phyloP scores from a whole-genome alignment of 1,284 basidiomycete species.

The Ganoderma leucocontextum region DNA sequence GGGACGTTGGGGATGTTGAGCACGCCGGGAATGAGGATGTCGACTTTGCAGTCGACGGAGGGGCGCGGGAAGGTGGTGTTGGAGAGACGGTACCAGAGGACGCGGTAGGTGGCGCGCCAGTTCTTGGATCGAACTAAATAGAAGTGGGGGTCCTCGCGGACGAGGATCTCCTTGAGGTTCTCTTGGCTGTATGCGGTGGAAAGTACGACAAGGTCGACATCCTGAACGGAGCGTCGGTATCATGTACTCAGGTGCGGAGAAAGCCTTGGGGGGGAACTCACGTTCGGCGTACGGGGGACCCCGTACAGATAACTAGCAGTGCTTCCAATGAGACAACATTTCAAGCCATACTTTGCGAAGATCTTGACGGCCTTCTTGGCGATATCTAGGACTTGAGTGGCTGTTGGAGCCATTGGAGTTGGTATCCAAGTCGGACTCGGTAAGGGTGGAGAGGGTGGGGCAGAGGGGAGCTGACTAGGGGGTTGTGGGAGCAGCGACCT shows the following conservation, averaged over 20 bases:
- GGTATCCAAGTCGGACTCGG: not conserved
- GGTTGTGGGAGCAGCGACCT: not conserved
- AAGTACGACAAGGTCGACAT: slow-evolving; percentile 60
- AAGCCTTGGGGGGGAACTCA: not conserved
- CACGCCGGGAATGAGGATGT: slow-evolving; percentile 56
- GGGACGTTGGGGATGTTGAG: slow-evolving; percentile 54
- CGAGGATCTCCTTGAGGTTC: slow-evolving; percentile 51
- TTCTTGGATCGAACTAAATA: slow-evolving; percentile 50
- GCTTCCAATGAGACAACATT: slow-evolving; percentile 26
- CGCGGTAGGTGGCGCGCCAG: slow-evolving; percentile 50
- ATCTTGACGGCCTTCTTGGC: slow-evolving; percentile 21
- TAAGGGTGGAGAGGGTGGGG: not conserved
- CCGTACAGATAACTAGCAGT: slow-evolving; percentile 26
- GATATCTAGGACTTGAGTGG: slow-evolving; percentile 17
- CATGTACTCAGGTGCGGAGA: too few relatives aligned
- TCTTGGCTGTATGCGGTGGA: slow-evolving; percentile 45
- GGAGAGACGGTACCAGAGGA: slow-evolving; percentile 52
- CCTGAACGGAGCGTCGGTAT: slow-evolving; percentile 43
- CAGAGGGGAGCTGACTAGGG: not conserved
- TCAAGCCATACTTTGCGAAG: slow-evolving; percentile 19
- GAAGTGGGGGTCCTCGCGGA: slow-evolving; percentile 45
- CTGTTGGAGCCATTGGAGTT: slow-evolving; percentile 12
- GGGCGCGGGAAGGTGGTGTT: slow-evolving; percentile 15
- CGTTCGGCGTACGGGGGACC: slow-evolving; percentile 21
- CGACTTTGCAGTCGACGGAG: slow-evolving; percentile 54